These are phyloP conservation scores for Byssothecium circinans DNA, from an alignment of 2,329 filamentous ascomycete species.

Conservation along the genomic window DNA sequence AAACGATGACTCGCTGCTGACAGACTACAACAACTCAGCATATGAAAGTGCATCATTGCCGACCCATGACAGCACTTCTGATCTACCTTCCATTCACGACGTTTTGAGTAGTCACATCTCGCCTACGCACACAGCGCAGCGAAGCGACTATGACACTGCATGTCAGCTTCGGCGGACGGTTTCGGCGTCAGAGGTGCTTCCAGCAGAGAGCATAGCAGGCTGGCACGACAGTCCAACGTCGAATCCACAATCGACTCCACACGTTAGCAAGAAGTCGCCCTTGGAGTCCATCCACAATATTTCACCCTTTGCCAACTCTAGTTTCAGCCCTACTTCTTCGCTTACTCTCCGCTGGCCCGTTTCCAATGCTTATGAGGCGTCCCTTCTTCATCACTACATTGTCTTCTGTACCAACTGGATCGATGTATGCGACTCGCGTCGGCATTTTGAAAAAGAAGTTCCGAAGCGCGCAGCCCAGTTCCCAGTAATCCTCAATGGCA, in stretches of 20 bases:
- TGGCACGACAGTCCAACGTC: constrained; percentile 2
- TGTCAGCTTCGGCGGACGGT: too few relatives aligned
- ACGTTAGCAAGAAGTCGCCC: constrained; percentile 2
- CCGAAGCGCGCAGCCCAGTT: constrained; percentile 51
- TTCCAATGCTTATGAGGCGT: constrained; percentile 25
- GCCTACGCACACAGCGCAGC: too few relatives aligned
- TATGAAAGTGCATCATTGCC: too few relatives aligned
- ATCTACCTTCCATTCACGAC: too few relatives aligned
- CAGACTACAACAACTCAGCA: too few relatives aligned
- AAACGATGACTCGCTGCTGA: too few relatives aligned
- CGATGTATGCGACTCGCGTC: constrained; percentile 28
- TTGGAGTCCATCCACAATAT: constrained; percentile 6
- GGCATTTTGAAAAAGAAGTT: constrained; percentile 50
- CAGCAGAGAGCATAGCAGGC: too few relatives aligned
- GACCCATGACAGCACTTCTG: too few relatives aligned
- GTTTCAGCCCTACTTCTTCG: constrained; percentile 27
- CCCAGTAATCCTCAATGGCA: constrained; percentile 52
- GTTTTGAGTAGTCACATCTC: too few relatives aligned
- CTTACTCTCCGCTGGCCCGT: constrained; percentile 28
- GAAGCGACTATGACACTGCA: too few relatives aligned
- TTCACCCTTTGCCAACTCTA: constrained; percentile 26
- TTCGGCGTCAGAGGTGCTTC: too few relatives aligned
- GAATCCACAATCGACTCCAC: neutral
- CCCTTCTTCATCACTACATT: constrained; percentile 34
- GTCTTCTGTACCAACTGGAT: constrained; percentile 34